Evolutionary conservation across 441 rosid species (phyloP), one percentile per base, ranked within the genome.

Genomic region (Populus tomentosa): DNA sequence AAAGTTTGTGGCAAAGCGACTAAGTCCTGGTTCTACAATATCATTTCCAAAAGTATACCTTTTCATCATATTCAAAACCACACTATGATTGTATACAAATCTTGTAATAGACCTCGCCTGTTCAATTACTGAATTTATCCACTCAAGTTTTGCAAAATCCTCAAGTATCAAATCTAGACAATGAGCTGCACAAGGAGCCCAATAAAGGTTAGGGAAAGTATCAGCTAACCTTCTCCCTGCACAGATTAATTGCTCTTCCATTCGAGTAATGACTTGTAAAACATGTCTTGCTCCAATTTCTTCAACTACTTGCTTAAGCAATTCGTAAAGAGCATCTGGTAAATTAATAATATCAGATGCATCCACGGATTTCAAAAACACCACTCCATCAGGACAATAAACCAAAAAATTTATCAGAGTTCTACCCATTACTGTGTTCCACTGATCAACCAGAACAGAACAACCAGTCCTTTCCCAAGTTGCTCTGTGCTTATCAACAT

Each of bases 121-220:
- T 77, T 86, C 90, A 53, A 94, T 84, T 65, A 80, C 80, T 32
- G 82, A 82, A 33, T 84, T 83, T 79, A 94, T 90, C 97, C 94
- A 88, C n/a, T 87, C 89, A 40, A 91, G 77, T 80, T 92, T 89
- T 7, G 84, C 79, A 50, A 94, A 86, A 70, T 90, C 97, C 46
- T 86, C 89, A 3, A 94, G 90, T 82, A 94, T 90, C 86, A 87
- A 86, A 82, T 89, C 93, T 56, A 90, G 67, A 85, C 92, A 89
- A 50, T 87, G 88, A 59, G 89, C 85, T 36, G 95, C 94, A 83
- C 97, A 92, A 66, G 97, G 93, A 71, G 89, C 86, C 93, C 97
- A 94, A 70, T 87, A 92, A n/a, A 94, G 82, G 72, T 84, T 76
- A 20, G 94, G 94, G 79, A 86, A 88, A 73, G 87, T 76, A 69